Evolutionary conservation across 164 flowering plant species (phyloP), one percentile per base, ranked within the genome.

Genomic region (Liquidambar formosana): DNA sequence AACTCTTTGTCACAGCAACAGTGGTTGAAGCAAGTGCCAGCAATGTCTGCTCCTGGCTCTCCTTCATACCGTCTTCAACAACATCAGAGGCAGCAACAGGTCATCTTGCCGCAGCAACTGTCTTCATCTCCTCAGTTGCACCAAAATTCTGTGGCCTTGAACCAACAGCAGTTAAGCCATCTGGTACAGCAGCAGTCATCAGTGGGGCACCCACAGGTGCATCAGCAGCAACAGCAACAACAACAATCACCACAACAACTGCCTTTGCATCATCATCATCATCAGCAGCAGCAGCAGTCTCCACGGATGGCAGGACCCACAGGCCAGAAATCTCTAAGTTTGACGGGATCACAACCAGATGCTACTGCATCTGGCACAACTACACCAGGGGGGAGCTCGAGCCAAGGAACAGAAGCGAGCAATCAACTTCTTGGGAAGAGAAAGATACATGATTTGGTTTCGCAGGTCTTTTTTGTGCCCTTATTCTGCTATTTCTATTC

Each of bases 381-480:
- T 28, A 90, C 97, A 16, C 92, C 97, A 9, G 96, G 96, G 26
- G 97, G 97, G 3, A 92, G 97, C 80, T 87, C 97, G 58, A 94
- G 99, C 81, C 99, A 88, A 78, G 97, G 97, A 73, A 87, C 91
- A 63, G 97, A 92, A 79, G 89, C 89, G 59, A 85, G 85, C 69
- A 94, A 87, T 81, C 97, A 92, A 70, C 82, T 92, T 75, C 94
- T 91, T 77, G 97, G 99, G 63, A 94, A 94, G 83, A 84, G 99
- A 78, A 92, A 87, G 78, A 89, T 94, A 75, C 97, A 88, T 65
- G 99, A 94, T 81, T 69, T 94, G 75, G 97, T 91, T 70, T 81
- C 97, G 58, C 99, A 94, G 99, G 99, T 94, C 33, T 70, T 73
- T 68, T 18, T 27, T 48, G 8, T 53, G 10, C 62, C 65, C 61